These are phyloP conservation scores for Triticum urartu DNA, from an alignment of 176 grass and related monocot genomes.

Conservation along the genomic window DNA sequence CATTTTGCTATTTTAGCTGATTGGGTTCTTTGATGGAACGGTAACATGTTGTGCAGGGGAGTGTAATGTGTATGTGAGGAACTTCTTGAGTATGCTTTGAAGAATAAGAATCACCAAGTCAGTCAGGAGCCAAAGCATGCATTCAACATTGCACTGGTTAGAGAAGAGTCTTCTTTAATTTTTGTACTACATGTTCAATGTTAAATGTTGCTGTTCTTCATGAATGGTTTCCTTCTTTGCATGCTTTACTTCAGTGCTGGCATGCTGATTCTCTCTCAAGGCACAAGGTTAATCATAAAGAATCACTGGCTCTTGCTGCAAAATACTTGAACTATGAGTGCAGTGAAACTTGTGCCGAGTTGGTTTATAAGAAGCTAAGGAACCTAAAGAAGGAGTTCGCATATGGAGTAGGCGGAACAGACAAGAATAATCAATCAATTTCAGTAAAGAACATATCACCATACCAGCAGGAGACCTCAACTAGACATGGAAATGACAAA, in stretches of 20 bases:
- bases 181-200: slow-evolving; percentile 26
- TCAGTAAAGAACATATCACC: slow-evolving; percentile 11
- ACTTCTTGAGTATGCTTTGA: slow-evolving; percentile 82
- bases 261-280: slow-evolving; percentile 86
- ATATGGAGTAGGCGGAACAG: slow-evolving; percentile 30
- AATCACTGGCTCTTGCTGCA: slow-evolving; percentile 65
- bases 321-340: slow-evolving; percentile 68
- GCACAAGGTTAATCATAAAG: slow-evolving; percentile 64
- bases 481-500: slow-evolving; percentile 14
- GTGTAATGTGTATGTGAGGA: slow-evolving; percentile 58
- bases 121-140: slow-evolving; percentile 76
- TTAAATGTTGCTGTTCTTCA: slow-evolving; percentile 35
- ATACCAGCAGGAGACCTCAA: slow-evolving; percentile 30
- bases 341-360: slow-evolving; percentile 38
- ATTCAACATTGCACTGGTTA: slow-evolving; percentile 89
- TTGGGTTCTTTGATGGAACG: slow-evolving; percentile 15
- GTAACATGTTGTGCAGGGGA: slow-evolving; percentile 54
- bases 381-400: slow-evolving; percentile 72
- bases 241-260: slow-evolving; percentile 71
- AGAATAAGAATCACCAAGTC: slow-evolving; percentile 67
- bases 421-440: slow-evolving; percentile 25
- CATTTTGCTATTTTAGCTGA: slow-evolving; percentile 1
- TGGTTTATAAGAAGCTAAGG: slow-evolving; percentile 70
- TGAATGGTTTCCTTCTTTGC: background rate
- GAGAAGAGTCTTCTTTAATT: slow-evolving; percentile 20